Evolutionary conservation across 345 rosid genomes (phyloP).

Genomic region (Eucalyptus tenuipes): DNA sequence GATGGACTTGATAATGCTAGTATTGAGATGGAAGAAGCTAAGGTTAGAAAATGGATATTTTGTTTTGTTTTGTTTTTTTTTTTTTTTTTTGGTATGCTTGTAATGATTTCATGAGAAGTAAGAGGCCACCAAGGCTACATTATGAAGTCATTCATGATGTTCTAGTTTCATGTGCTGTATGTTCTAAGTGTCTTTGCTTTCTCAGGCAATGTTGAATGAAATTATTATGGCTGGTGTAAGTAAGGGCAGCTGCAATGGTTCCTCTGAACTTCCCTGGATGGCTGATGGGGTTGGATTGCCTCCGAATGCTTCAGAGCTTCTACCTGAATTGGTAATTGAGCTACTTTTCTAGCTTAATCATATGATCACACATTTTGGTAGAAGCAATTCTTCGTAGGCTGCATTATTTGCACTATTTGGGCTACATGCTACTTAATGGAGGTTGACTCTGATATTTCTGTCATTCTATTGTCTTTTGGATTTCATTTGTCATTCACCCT

Average conservation of each 20-base stretch:
- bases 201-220: slow-evolving; percentile 83
- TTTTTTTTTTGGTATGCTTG: not conserved
- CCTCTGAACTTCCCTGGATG: slow-evolving; percentile 87
- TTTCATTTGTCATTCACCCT: not conserved
- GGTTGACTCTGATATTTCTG: not conserved
- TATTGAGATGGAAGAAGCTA: slow-evolving; percentile 89
- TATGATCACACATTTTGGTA: not conserved
- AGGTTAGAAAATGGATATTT: slow-evolving; percentile 41
- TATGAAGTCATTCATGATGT: not conserved
- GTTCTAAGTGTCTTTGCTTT: not conserved
- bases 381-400: not conserved
- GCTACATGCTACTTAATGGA: not conserved
- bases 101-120: not conserved
- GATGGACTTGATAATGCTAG: slow-evolving; percentile 97
- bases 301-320: slow-evolving; percentile 63
- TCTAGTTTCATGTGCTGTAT: not conserved
- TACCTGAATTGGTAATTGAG: slow-evolving; percentile 55
- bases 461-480: not conserved
- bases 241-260: slow-evolving; percentile 26
- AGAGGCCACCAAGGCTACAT: not conserved
- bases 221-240: slow-evolving; percentile 59
- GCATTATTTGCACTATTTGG: not conserved
- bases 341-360: not conserved
- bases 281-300: slow-evolving; percentile 95
- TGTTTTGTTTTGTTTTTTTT: not conserved